These are phyloP conservation scores for Mycena pura DNA, from an alignment of 768 basidiomycete genomes.

Conservation along the genomic window DNA sequence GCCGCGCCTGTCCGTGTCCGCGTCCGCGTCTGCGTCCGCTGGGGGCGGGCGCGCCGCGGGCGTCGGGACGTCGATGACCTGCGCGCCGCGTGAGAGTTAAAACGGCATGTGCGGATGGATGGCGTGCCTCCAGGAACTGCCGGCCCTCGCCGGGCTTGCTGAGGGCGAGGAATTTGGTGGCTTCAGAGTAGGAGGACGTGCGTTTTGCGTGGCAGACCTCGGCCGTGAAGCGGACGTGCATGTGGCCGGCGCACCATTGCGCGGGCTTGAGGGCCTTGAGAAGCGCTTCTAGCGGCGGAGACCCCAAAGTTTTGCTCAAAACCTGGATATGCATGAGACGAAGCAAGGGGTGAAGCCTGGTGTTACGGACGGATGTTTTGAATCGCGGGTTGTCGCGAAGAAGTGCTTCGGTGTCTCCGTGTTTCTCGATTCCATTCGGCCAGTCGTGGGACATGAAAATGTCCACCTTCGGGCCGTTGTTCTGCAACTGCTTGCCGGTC, in stretches of 20 bases:
- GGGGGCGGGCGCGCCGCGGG: slow-evolving; percentile 22
- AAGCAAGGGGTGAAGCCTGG: neutral
- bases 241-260: slow-evolving; percentile 33
- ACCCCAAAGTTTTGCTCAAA: slow-evolving; percentile 61
- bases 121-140: slow-evolving; percentile 78
- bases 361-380: slow-evolving; percentile 56
- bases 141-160: slow-evolving; percentile 86
- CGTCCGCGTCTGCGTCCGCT: no score
- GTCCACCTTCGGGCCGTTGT: slow-evolving; percentile 61
- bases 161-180: slow-evolving; percentile 80
- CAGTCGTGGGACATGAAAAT: slow-evolving; percentile 98
- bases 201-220: slow-evolving; percentile 37
- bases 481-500: slow-evolving; percentile 23
- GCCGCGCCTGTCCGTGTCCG: no score
- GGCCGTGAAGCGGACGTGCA: slow-evolving; percentile 88
- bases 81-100: neutral
- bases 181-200: slow-evolving; percentile 25
- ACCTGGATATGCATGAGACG: neutral
- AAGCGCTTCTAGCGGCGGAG: slow-evolving; percentile 66
- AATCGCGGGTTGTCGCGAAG: slow-evolving; percentile 83
- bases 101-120: neutral
- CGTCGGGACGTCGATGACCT: slow-evolving; percentile 74
- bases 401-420: slow-evolving; percentile 73
- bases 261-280: slow-evolving; percentile 61
- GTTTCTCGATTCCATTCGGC: slow-evolving; percentile 84